Percentiles rank a stretch among this genome's conserved stretches.
phyloP scores from a whole-genome alignment of 306 rosid species.

The Cucurbita pepo region DNA sequence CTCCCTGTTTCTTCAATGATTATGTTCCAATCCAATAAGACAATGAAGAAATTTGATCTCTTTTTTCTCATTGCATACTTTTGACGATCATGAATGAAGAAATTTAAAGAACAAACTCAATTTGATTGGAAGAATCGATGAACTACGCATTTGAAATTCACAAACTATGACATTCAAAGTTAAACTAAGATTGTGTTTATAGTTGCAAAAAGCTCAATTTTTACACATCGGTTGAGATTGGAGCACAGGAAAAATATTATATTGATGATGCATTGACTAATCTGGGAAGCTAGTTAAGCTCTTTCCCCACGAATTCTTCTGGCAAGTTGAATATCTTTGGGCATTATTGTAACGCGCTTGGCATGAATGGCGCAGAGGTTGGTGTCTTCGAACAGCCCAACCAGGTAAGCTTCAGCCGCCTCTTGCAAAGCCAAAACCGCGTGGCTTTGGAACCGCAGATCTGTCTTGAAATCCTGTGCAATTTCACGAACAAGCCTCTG shows the following conservation, averaged over 20 bases:
- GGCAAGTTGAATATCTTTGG: constrained; percentile 19
- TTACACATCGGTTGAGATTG: not conserved
- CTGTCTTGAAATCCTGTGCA: constrained; percentile 21
- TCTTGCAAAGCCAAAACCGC: constrained; percentile 31
- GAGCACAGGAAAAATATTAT: too few relatives aligned
- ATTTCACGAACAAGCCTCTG: constrained; percentile 6
- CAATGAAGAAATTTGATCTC: too few relatives aligned
- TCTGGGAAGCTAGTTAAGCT: not conserved
- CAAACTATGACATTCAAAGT: not conserved
- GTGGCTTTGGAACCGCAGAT: constrained; percentile 30
- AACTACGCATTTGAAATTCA: not conserved
- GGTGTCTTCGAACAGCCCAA: constrained; percentile 30
- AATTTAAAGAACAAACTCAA: too few relatives aligned
- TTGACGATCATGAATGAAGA: too few relatives aligned
- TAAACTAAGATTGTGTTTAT: not conserved
- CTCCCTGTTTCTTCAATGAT: not conserved
- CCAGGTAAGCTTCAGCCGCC: constrained; percentile 35
- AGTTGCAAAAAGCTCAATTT: not conserved
- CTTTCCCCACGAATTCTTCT: constrained; percentile 15
- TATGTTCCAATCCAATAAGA: too few relatives aligned
- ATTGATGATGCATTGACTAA: not conserved
- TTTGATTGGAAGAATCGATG: not conserved
- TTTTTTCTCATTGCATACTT: too few relatives aligned
- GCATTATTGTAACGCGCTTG: constrained; percentile 1
- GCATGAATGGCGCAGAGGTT: constrained; percentile 29